Base-by-base conservation (phyloP, 768 basidiomycete genomes). In the Cystofilobasidium ferigula region DNA sequence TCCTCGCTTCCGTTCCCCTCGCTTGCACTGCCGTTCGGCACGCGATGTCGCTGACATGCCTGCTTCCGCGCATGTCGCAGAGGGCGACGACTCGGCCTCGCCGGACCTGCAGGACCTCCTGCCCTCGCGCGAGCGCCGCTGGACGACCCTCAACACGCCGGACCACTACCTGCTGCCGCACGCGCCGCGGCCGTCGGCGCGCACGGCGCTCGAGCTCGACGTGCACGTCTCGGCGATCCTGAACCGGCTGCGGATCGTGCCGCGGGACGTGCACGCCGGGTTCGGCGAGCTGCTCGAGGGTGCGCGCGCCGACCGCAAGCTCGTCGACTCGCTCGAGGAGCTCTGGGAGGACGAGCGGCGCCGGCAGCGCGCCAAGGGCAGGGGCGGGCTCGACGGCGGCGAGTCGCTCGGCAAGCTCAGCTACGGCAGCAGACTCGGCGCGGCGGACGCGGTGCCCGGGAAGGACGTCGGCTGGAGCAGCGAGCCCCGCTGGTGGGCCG, bases 291-390 rank as follows among this genome's bases (percentile, higher is more conserved):
- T 86, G 47, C 71, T 62, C 76, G 80, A 36, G 74, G 61, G 61
- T 26, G 84, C 62, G 69, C 80, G 73, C 40, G 70, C 70, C 6
- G 70, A 75, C 14, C 88, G 88, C 70, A 89, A 88, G 51, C 81
- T 94, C 32, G 87, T 99, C 8, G 79, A 85, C 47, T 86, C 89
- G 71, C 87, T 98, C 54, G 85, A 88, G 69, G 94, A 97, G 76
- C 80, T 98, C 2, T 99, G 94, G 94, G 89, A 93, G 59, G 92
- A 97, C 71, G 94, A 99, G 77, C 83, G 87, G n/a, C 80, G 80
- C 14, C 83, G 91, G 12, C 81, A 93, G 24, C 74, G 76, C 30
- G 80, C 79, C 4, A 82, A 80, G 38, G 90, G 90, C 1, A 61
- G 45, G 53, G 22, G n/a, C 45, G 79, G 92, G 38, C 73, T 82